Conservation (phyloP, 2,329 filamentous ascomycete species). For the Stromatinia cepivora region DNA sequence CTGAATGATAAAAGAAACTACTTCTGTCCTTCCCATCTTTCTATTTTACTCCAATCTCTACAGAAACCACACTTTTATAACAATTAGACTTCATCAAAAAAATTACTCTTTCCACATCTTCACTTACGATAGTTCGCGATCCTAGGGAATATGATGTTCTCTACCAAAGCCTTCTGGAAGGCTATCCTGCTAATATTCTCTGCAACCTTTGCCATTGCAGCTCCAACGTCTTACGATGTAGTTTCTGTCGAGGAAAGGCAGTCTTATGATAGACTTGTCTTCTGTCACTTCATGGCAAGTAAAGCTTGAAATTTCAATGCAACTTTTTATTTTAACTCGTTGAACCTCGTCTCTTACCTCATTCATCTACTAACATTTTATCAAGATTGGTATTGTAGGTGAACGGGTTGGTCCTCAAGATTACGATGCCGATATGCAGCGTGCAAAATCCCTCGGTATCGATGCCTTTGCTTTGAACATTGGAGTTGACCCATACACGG, state of each 20-base stretch:
- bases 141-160: neutral
- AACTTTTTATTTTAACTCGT: neutral
- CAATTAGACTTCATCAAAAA: neutral
- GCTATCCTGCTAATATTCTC: conserved; percentile 2
- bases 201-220: conserved; percentile 13
- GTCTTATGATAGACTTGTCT: conserved; percentile 26
- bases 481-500: conserved; percentile 38
- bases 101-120: neutral
- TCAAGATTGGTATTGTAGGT: conserved; percentile 32
- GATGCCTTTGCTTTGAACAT: conserved; percentile 43
- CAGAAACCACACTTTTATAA: neutral
- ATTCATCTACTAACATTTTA: neutral
- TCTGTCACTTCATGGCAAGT: conserved; percentile 32
- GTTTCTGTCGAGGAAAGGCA: conserved; percentile 16
- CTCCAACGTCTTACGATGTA: neutral
- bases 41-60: neutral
- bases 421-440: conserved; percentile 30
- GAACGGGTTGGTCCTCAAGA: conserved; percentile 29
- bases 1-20: neutral
- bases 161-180: neutral
- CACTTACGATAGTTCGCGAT: neutral
- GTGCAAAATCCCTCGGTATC: conserved; percentile 40
- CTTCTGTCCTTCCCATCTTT: neutral
- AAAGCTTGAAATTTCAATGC: neutral
- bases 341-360: neutral